Base-by-base conservation (phyloP, 306 rosid species). In the Casuarina equisetifolia region DNA sequence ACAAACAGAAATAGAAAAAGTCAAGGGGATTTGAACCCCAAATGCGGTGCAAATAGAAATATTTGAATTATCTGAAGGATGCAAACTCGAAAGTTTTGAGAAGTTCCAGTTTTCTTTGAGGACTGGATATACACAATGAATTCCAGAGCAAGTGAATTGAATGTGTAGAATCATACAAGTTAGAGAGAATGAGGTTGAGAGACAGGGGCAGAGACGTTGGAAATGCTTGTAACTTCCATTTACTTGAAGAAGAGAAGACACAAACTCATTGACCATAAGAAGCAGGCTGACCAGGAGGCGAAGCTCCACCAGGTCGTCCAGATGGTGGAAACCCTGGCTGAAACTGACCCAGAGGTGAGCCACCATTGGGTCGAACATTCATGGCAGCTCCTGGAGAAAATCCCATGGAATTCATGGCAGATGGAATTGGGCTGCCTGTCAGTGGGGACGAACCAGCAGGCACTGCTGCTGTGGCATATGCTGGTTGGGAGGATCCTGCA, bases 401-500 rank as follows among this genome's bases (percentile, higher is more conserved):
- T 61, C 85, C 88, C 66, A 82, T 73, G 25, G 91, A 84, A 45
- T 59, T 49, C n/a, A 77, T 80, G 69, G 82, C 82, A 39, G 86
- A 79, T 76, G 77, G 72, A 73, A 71, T 68, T 43, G 83, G 86
- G 73, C 85, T 79, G 49, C 83, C 73, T 43, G 83, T 63, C 57
- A 63, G 85, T 73, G 90, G 85, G 0, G 90, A 88, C n/a, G 91
- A 87, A 54, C 87, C 84, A 1, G 86, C n/a, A 1, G 90, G 89
- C 81, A 85, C 67, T 40, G 89, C 69, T 48, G 86, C 74, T 1
- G 88, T 73, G 19, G 77, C 69, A 77, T 89, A 91, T 3, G 74
- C 75, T 13, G 91, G 88, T 74, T 80, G 78, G 0, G 89, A 70
- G 25, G 92, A 82, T 74, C 73, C 84, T 0, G 79, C 83, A 82